These are phyloP conservation scores for Emmonsiellopsis sp. DNA, from an alignment of 2,329 filamentous ascomycete species.

Conservation along the genomic window DNA sequence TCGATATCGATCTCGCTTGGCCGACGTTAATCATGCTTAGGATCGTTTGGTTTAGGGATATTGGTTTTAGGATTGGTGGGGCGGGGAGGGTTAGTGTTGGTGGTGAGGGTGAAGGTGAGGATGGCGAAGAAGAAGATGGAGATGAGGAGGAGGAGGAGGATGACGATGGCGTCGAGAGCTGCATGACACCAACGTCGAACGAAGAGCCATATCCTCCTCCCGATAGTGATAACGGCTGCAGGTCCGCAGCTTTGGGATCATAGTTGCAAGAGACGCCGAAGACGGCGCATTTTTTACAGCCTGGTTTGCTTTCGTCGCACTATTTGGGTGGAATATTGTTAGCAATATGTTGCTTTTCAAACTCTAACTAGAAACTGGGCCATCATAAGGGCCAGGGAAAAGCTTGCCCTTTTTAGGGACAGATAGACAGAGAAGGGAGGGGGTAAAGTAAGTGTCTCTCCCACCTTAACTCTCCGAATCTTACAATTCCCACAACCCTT, in stretches of 20 bases:
- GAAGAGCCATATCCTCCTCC: too few species aligned
- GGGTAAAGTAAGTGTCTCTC: background rate
- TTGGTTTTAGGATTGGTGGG: background rate
- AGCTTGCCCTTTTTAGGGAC: background rate
- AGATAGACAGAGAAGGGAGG: too few species aligned
- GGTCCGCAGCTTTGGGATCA: background rate
- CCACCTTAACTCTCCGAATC: background rate
- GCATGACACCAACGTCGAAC: too few species aligned
- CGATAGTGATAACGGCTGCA: background rate
- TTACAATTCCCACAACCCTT: background rate
- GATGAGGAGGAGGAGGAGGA: too few species aligned
- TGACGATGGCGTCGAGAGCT: too few species aligned
- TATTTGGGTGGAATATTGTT: background rate
- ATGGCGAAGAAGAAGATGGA: background rate
- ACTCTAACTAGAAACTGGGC: too few species aligned
- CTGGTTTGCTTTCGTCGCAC: background rate
- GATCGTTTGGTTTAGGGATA: background rate
- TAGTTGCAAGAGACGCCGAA: constrained; percentile 1
- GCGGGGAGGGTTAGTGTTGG: background rate
- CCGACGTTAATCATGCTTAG: background rate
- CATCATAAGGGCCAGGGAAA: background rate
- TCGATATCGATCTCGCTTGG: background rate
- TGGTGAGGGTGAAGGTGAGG: background rate
- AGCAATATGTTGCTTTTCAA: background rate
- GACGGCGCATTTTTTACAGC: background rate